Evolutionary conservation across 495 filamentous ascomycete species (phyloP), one percentile per base, ranked within the genome.

Genomic region (Penicillium pancosmium): DNA sequence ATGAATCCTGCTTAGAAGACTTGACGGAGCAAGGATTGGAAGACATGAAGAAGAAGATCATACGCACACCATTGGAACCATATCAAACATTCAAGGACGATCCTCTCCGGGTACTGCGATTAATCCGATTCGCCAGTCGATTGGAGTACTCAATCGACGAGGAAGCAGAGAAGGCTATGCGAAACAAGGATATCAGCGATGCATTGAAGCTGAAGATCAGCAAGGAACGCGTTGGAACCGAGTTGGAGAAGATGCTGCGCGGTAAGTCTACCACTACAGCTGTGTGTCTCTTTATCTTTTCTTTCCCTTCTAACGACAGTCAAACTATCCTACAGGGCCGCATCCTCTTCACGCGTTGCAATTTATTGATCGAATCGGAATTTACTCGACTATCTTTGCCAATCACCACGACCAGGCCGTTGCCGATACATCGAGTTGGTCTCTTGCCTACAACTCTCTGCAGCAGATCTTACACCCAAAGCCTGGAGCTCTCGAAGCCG

Each of bases 31-130:
- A 70, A 41, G 94, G 94, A 0, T 70, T 96, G 16, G 65, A 81
- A 1, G 94, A 98, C 68, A 84, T 98, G 83, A 62, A 79, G 44
- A 75, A 78, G 6, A 81, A 83, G 55, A 68, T 92, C 35, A 89
- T 99, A 60, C 85, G 89, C 57, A 98, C 95, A 10, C 94, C 94
- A 15, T 65, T 98, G 43, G 88, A 93, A 50, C 93, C 94, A 27
- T 85, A 89, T 54, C 88, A 95, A 66, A 99, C 94, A 0, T 99
- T 99, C 76, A 87, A 85, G 70, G 94, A 99, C 66, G 94, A 99
- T 67, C 94, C 94, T 10, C 75, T 99, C 27, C 84, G 94, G 2
- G 87, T 98, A n/a, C 79, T 99, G 55, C 82, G 94, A 62, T 74
- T 97, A 47, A 87, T 99, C 35, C 82, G 94, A 50, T 98, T 99